A percentile compares a stretch with the other conserved stretches of the same genome.
Evolutionary conservation across 2,329 filamentous ascomycete species (phyloP).

Genomic region (Pseudohalonectria lignicola): DNA sequence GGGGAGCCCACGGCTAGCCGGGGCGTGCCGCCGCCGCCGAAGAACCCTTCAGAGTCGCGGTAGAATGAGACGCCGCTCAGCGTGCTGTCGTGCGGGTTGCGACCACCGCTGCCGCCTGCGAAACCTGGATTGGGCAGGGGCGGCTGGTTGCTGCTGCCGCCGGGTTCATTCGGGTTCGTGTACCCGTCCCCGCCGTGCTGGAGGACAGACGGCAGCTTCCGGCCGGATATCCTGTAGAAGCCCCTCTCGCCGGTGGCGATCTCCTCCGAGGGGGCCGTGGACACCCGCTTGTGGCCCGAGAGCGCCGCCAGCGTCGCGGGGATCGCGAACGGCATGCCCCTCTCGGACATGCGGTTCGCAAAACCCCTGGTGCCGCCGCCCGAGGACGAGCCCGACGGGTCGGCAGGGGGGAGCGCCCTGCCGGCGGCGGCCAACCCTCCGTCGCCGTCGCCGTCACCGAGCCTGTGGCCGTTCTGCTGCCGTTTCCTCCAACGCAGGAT

Average conservation of each 20-base stretch:
- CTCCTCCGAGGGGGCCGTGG: conserved; percentile 9
- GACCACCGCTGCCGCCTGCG: not conserved
- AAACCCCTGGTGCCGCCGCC: conserved; percentile 1
- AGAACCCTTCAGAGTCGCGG: conserved; percentile 17
- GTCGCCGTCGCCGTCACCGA: conserved; percentile 24
- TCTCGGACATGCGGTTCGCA: conserved; percentile 31
- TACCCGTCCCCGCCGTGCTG: conserved; percentile 54
- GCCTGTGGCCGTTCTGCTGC: conserved; percentile 27
- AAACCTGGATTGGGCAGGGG: conserved; percentile 12
- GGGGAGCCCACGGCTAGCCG: conserved; percentile 43
- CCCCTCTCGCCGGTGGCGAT: conserved; percentile 31
- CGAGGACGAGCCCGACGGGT: not conserved
- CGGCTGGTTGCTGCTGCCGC: conserved; percentile 4
- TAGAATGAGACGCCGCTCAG: conserved; percentile 6
- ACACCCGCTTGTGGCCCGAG: conserved; percentile 26
- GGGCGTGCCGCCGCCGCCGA: conserved; percentile 12
- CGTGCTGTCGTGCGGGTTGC: conserved; percentile 14
- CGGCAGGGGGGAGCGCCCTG: too few relatives aligned
- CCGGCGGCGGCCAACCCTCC: not conserved
- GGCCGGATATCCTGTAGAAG: conserved; percentile 55
- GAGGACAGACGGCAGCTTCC: conserved; percentile 53
- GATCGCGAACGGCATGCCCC: conserved; percentile 31
- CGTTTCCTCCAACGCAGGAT: conserved; percentile 46
- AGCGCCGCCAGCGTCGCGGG: conserved; percentile 36
- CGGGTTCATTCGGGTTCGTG: conserved; percentile 14